Percentiles rank a stretch among this genome's conserved stretches.
phyloP scores from a whole-genome alignment of 345 rosid species.

The Aegle marmelos region DNA sequence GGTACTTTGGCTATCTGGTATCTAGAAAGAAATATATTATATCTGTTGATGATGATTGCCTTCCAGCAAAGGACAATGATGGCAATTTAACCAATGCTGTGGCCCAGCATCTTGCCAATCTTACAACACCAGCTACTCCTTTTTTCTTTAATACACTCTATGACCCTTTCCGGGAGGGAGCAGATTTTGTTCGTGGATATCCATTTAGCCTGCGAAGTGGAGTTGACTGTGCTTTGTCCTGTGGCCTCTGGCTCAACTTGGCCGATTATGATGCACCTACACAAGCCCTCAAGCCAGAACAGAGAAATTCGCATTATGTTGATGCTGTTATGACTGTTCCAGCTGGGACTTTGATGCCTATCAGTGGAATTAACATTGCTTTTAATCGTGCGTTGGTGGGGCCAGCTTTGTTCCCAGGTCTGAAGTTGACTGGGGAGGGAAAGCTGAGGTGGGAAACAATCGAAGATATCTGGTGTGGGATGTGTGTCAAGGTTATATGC shows the following conservation, averaged over 20 bases:
- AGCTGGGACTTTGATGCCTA: constrained; percentile 50
- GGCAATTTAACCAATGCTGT: constrained; percentile 74
- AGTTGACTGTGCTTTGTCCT: constrained; percentile 75
- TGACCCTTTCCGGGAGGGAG: constrained; percentile 77
- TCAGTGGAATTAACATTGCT: constrained; percentile 91
- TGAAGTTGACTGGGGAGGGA: constrained; percentile 80
- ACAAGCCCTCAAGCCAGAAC: constrained; percentile 81
- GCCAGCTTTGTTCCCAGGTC: constrained; percentile 75
- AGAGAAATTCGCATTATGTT: constrained; percentile 68
- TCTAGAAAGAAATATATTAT: constrained; percentile 80
- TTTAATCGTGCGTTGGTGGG: constrained; percentile 75
- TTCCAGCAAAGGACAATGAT: constrained; percentile 68
- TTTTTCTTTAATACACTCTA: constrained; percentile 93
- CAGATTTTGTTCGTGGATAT: constrained; percentile 96
- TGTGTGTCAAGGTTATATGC: constrained; percentile 77
- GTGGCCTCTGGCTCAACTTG: constrained; percentile 93
- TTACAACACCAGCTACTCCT: constrained; percentile 84
- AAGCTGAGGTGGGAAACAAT: constrained; percentile 92
- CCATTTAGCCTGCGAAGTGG: constrained; percentile 91
- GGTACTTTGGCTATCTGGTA: constrained; percentile 83
- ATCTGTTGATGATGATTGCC: constrained; percentile 82
- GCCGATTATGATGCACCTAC: constrained; percentile 97
- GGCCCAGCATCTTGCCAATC: constrained; percentile 71
- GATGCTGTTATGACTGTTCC: constrained; percentile 92
- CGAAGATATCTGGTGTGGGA: constrained; percentile 93